Evolutionary conservation across 352 stramenopile species (phyloP).

Genomic region (Phytopythium chamaehyphon): DNA sequence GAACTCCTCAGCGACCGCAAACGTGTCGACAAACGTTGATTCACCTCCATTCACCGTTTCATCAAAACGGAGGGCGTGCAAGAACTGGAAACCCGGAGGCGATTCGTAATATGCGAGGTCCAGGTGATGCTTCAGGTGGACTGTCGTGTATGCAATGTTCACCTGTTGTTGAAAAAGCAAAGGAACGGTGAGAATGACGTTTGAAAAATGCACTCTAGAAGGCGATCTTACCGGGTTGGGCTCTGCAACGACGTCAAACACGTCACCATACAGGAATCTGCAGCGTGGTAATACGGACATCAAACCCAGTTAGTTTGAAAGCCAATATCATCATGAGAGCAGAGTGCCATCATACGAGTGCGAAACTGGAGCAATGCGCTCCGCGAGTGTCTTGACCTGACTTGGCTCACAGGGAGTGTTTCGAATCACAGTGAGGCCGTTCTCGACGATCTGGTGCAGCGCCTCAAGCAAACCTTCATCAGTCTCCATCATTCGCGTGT

Average conservation of each 20-base stretch:
- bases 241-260: slow-evolving; percentile 83
- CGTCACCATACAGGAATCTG: slow-evolving; percentile 82
- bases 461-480: slow-evolving; percentile 66
- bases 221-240: slow-evolving; percentile 50
- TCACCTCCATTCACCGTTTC: slow-evolving; percentile 77
- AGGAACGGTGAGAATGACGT: slow-evolving; percentile 1
- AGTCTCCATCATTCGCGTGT: slow-evolving; percentile 59
- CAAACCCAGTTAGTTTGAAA: neutral
- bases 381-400: slow-evolving; percentile 68
- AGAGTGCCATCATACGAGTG: slow-evolving; percentile 48
- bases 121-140: slow-evolving; percentile 90
- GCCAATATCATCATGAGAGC: neutral
- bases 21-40: slow-evolving; percentile 85
- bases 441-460: slow-evolving; percentile 62
- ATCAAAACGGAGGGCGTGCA: slow-evolving; percentile 91
- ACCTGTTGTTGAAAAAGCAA: slow-evolving; percentile 33
- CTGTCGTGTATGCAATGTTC: slow-evolving; percentile 94
- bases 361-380: slow-evolving; percentile 76
- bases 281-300: neutral
- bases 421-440: slow-evolving; percentile 67
- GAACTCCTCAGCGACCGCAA: slow-evolving; percentile 70
- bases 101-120: slow-evolving; percentile 97
- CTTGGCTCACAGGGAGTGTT: slow-evolving; percentile 56
- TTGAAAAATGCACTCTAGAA: neutral
- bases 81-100: slow-evolving; percentile 92